These are phyloP conservation scores for Paramecium pentaurelia DNA, from an alignment of 73 alveolate species.

Conservation along the genomic window DNA sequence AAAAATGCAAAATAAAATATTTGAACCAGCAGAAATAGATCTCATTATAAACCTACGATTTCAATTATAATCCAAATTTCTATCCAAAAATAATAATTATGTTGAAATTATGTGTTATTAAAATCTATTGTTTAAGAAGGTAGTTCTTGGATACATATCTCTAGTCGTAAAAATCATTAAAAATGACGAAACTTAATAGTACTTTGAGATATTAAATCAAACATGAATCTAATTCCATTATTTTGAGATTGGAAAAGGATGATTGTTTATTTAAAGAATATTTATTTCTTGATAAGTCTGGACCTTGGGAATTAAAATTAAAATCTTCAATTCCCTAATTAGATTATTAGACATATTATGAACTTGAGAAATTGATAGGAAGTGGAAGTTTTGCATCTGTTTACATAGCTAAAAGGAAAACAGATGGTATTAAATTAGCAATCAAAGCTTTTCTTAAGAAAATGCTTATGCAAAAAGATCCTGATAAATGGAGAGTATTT, in stretches of 20 bases:
- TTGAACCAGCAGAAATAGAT: neutral
- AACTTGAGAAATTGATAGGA: neutral
- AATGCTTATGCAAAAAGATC: slow-evolving; percentile 17
- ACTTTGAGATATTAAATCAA: neutral
- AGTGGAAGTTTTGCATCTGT: slow-evolving; percentile 40
- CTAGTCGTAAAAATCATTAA: neutral
- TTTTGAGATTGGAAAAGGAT: neutral
- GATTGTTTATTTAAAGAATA: neutral
- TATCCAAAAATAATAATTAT: neutral
- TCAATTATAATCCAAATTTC: neutral
- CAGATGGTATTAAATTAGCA: slow-evolving; percentile 5
- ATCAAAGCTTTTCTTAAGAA: slow-evolving; percentile 12
- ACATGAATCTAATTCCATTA: neutral
- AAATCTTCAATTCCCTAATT: neutral
- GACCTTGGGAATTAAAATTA: neutral
- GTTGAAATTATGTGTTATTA: neutral
- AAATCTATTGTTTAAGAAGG: neutral
- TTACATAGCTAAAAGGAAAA: neutral
- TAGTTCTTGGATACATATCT: neutral
- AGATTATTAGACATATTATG: neutral
- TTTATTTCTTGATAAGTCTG: neutral
- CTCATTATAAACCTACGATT: neutral
- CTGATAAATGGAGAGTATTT: neutral
- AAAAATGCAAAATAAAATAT: neutral
- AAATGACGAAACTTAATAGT: neutral